These are phyloP conservation scores for Tetrapisispora pingtungensis DNA, from an alignment of 805 yeast genomes.

Conservation along the genomic window DNA sequence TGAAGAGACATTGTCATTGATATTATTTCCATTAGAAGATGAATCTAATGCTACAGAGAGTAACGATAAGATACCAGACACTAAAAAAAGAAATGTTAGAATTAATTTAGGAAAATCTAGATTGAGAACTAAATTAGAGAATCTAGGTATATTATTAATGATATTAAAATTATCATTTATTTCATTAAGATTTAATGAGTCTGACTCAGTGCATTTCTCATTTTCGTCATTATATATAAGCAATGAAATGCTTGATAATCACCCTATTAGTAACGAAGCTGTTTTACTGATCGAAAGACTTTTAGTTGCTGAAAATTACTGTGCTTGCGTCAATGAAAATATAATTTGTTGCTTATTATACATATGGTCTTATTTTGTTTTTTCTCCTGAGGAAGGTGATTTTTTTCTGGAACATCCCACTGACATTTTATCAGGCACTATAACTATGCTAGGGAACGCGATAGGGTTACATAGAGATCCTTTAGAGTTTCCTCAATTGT, in stretches of 20 bases:
- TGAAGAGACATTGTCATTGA: conserved; percentile 21
- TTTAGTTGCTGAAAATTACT: conserved; percentile 23
- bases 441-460: conserved; percentile 23
- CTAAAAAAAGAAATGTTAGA: conserved; percentile 8
- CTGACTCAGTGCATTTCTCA: conserved; percentile 6
- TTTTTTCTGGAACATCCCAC: conserved; percentile 28
- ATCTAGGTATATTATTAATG: conserved; percentile 18
- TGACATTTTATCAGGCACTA: conserved; percentile 24
- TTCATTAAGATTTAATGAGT: conserved; percentile 16
- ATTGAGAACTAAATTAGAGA: conserved; percentile 23
- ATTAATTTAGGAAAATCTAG: conserved; percentile 20
- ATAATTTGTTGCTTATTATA: conserved; percentile 23
- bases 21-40: conserved; percentile 7
- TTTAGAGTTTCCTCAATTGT: conserved; percentile 19
- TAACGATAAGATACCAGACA: background rate
- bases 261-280: conserved; percentile 21
- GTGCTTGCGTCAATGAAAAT: conserved; percentile 27
- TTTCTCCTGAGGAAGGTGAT: conserved; percentile 30
- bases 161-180: conserved; percentile 23
- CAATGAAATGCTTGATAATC: conserved; percentile 13
- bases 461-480: conserved; percentile 29
- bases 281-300: conserved; percentile 21
- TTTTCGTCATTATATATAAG: conserved; percentile 5
- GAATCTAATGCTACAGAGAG: background rate
- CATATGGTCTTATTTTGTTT: conserved; percentile 26